phyloP scores from a whole-genome alignment of 2,329 filamentous ascomycete species.

The Nemania abortiva region DNA sequence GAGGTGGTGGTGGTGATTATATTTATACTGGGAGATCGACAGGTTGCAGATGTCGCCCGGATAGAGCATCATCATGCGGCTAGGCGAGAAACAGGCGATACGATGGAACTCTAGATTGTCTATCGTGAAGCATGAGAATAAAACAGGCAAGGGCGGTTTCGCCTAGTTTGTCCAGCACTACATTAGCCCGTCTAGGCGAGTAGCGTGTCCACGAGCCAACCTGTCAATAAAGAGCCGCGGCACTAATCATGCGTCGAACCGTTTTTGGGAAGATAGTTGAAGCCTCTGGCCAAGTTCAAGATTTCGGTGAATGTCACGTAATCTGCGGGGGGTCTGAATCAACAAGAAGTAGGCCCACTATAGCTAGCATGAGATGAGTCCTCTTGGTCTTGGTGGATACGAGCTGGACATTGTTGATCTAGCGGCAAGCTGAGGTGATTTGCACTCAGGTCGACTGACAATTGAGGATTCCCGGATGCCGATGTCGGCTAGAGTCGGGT shows the following conservation, averaged over 20 bases:
- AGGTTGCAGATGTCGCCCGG: slow-evolving; percentile 41
- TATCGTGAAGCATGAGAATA: neutral
- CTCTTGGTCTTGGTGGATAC: slow-evolving; percentile 21
- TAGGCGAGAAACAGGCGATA: slow-evolving; percentile 31
- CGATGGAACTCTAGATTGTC: too few relatives aligned
- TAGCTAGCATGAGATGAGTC: slow-evolving; percentile 12
- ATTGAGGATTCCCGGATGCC: slow-evolving; percentile 8
- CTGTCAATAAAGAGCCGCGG: slow-evolving; percentile 14
- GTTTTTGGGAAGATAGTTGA: slow-evolving; percentile 5
- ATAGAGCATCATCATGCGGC: slow-evolving; percentile 43
- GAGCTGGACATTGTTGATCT: slow-evolving; percentile 19
- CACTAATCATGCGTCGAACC: slow-evolving; percentile 9
- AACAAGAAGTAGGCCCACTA: slow-evolving; percentile 19
- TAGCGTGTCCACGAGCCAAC: neutral
- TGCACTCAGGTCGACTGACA: neutral
- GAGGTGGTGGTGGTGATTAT: slow-evolving; percentile 39
- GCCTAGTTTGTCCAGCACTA: neutral
- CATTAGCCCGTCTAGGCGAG: neutral
- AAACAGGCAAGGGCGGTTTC: slow-evolving; percentile 13
- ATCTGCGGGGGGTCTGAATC: slow-evolving; percentile 28
- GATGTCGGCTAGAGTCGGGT: slow-evolving; percentile 22
- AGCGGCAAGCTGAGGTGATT: slow-evolving; percentile 4
- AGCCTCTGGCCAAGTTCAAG: slow-evolving; percentile 14
- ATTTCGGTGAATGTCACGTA: slow-evolving; percentile 36
- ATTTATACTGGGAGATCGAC: slow-evolving; percentile 40